Evolutionary conservation across 2,329 filamentous ascomycete species (phyloP).

Genomic region (Verticillium zaregamsianum): DNA sequence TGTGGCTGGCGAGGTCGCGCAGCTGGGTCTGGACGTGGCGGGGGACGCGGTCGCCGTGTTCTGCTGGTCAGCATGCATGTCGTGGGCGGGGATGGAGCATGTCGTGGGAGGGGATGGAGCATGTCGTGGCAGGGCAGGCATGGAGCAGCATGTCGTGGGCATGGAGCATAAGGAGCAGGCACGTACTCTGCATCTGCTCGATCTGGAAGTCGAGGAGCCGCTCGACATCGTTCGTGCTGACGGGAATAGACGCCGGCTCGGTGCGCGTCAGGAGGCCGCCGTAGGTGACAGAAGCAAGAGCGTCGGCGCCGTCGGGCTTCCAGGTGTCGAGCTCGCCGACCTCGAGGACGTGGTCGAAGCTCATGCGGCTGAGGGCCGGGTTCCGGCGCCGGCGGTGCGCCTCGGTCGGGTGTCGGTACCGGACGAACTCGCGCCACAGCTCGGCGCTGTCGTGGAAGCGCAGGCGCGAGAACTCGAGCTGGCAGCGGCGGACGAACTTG

Average conservation of each 20-base stretch:
- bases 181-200: constrained; percentile 76
- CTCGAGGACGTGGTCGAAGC: constrained; percentile 54
- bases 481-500: constrained; percentile 70
- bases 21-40: constrained; percentile 69
- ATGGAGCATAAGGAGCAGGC: too few species aligned
- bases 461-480: constrained; percentile 75
- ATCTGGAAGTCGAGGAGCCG: constrained; percentile 83
- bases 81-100: too few species aligned
- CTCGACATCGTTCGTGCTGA: constrained; percentile 78
- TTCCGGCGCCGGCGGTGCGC: constrained; percentile 60
- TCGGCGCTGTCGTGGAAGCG: constrained; percentile 74
- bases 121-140: too few species aligned
- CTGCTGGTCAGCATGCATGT: constrained; percentile 41
- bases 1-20: constrained; percentile 62
- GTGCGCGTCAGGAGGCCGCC: constrained; percentile 47
- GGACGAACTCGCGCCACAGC: constrained; percentile 79
- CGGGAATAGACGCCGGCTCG: constrained; percentile 34
- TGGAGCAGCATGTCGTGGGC: too few species aligned
- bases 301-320: constrained; percentile 34
- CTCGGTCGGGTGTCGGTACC: constrained; percentile 74
- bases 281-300: constrained; percentile 44
- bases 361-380: constrained; percentile 50
- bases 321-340: constrained; percentile 48
- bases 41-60: constrained; percentile 74
- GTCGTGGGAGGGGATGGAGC: too few species aligned